Evolutionary conservation across 2,329 filamentous ascomycete genomes (phyloP), one percentile per base, ranked within the genome.

Genomic region (Fusarium dlaminii): DNA sequence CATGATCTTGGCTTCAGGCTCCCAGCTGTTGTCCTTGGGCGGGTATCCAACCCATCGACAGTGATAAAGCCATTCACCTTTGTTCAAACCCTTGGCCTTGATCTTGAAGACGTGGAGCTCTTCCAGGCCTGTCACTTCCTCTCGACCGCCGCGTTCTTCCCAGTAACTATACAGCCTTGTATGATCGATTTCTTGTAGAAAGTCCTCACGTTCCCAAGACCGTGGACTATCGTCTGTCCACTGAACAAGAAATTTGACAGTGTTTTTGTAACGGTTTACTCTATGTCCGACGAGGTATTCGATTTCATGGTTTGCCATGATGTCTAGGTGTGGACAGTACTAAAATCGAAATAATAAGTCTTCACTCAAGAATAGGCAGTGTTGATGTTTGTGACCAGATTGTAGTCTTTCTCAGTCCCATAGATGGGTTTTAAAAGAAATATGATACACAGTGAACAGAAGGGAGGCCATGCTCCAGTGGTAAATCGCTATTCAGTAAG

Each of bases 231-330:
- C 42, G 4, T 27, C 24, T 10, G 39, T 6, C 24, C 24, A 45
- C 17, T 27, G 24, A 2, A 45, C 24, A 2, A 14, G 24, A 8
- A 45, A 4, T 11, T 27, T 11, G 7, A 45, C 24, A 4, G 42
- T 45, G 13, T 8, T 27, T 3, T 6, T 4, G 20, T 20, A 0
- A 0, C 17, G 11, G 17, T 45, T 5, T 0, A 45, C 24, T 9
- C 8, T 9, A 17, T 45, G 42, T 5, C 42, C 17, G 24, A 45
- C 17, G 1, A 45, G 17, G 7, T 20, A 45, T 4, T 45, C 42
- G 17, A 45, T 27, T 4, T 45, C 37, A 34, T n/a, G n/a, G n/a
- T n/a, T n/a, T n/a, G n/a, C n/a, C 40, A 43, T 24, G 10, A 43
- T 43, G 42, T 43, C 20, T 22, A 9, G 4, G 8, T 5, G 12